phyloP scores from a whole-genome alignment of 257 asterid genomes.

The Nicotiana knightiana region DNA sequence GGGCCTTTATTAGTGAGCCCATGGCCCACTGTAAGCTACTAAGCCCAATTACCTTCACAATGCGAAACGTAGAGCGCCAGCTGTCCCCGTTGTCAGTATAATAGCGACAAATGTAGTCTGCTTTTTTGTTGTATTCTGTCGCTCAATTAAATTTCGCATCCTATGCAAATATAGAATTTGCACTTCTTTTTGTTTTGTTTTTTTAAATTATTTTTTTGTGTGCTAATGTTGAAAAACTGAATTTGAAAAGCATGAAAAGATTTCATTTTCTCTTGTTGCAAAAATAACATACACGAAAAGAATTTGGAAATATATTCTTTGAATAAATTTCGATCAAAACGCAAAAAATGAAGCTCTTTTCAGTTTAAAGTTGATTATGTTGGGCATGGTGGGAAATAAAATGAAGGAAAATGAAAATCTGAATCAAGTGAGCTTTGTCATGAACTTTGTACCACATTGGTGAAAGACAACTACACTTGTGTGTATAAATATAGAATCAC shows the following conservation, averaged over 20 bases:
- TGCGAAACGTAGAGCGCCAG: not conserved
- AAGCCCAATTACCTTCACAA: not conserved
- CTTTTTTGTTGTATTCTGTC: constrained; percentile 2
- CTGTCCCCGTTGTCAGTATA: not conserved
- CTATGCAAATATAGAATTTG: not conserved
- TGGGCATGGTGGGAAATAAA: too few relatives aligned
- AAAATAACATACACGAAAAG: too few relatives aligned
- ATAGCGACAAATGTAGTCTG: not conserved
- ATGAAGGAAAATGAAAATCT: too few relatives aligned
- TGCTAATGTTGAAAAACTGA: too few relatives aligned
- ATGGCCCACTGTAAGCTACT: not conserved
- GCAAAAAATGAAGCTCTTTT: too few relatives aligned
- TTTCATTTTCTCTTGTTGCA: not conserved
- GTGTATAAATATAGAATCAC: too few relatives aligned
- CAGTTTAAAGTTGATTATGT: too few relatives aligned
- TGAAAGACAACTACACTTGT: too few relatives aligned
- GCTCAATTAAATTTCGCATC: not conserved
- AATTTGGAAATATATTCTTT: too few relatives aligned
- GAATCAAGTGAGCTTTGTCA: too few relatives aligned
- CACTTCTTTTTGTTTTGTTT: not conserved
- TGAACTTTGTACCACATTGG: too few relatives aligned
- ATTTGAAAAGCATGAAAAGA: not conserved
- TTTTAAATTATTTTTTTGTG: not conserved
- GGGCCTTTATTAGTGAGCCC: not conserved
- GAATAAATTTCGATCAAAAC: too few relatives aligned